Conservation (phyloP, 2,329 filamentous ascomycete genomes). For the Colletotrichum melonis region DNA sequence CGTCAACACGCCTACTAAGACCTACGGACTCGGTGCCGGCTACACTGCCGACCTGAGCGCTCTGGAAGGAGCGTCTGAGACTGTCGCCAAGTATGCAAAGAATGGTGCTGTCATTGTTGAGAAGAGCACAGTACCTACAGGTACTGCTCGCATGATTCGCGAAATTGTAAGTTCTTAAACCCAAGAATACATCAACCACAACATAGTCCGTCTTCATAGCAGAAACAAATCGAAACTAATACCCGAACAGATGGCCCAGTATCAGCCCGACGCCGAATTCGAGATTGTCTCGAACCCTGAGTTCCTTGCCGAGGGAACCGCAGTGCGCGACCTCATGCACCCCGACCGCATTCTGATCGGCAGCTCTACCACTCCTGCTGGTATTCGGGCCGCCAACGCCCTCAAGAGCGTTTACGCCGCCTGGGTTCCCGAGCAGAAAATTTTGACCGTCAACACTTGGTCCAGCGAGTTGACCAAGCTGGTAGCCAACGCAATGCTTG, state of each 20-base stretch:
- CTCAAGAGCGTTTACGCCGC: slow-evolving; percentile 75
- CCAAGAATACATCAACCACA: too few relatives aligned
- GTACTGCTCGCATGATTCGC: slow-evolving; percentile 76
- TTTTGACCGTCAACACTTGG: slow-evolving; percentile 80
- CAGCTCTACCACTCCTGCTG: slow-evolving; percentile 69
- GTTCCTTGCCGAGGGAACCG: slow-evolving; percentile 83
- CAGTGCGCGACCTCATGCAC: slow-evolving; percentile 75
- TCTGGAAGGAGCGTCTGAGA: slow-evolving; percentile 75
- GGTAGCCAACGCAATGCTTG: slow-evolving; percentile 83
- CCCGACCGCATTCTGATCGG: slow-evolving; percentile 84
- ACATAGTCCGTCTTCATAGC: neutral
- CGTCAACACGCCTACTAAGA: slow-evolving; percentile 85
- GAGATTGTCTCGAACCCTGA: slow-evolving; percentile 86
- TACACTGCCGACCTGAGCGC: slow-evolving; percentile 78
- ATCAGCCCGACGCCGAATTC: slow-evolving; percentile 73
- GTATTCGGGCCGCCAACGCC: slow-evolving; percentile 70
- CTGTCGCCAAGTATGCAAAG: slow-evolving; percentile 74
- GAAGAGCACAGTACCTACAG: slow-evolving; percentile 83
- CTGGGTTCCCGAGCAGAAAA: slow-evolving; percentile 76
- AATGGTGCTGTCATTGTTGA: slow-evolving; percentile 81
- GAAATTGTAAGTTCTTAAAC: slow-evolving; percentile 66
- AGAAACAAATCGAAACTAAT: neutral
- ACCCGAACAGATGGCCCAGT: slow-evolving; percentile 60
- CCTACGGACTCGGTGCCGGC: slow-evolving; percentile 74
- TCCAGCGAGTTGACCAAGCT: slow-evolving; percentile 85